phyloP scores from a whole-genome alignment of 2,329 filamentous ascomycete species.

The Aspergillus brunneoviolaceus region DNA sequence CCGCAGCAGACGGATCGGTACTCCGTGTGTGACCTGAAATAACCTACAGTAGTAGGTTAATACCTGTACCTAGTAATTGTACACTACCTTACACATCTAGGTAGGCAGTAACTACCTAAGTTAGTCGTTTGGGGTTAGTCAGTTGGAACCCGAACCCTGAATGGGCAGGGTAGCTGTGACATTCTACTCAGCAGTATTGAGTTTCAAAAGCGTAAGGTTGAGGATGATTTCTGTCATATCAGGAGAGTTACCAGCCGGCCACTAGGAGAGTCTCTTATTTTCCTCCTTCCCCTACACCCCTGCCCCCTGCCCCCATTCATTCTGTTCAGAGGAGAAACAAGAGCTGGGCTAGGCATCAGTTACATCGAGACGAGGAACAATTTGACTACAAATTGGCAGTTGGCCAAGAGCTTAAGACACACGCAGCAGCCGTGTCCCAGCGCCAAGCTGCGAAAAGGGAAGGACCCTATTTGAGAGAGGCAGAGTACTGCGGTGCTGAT shows the following conservation, averaged over 20 bases:
- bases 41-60: too few species aligned
- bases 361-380: background rate
- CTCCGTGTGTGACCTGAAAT: too few species aligned
- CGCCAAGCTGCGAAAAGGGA: background rate
- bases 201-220: background rate
- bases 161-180: background rate
- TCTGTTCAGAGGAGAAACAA: background rate
- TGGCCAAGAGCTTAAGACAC: background rate
- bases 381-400: background rate
- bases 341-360: background rate
- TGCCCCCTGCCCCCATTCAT: too few species aligned
- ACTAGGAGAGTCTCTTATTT: background rate
- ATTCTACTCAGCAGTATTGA: background rate
- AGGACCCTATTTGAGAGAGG: slow-evolving; percentile 3
- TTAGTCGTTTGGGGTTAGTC: background rate
- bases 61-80: too few species aligned
- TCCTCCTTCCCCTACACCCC: too few species aligned
- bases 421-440: background rate
- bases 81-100: too few species aligned
- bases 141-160: background rate
- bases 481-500: background rate
- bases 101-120: too few species aligned
- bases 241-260: background rate
- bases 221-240: background rate
- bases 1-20: background rate